A percentile compares a stretch with the other conserved stretches of the same genome.
phyloP scores from a whole-genome alignment of 805 yeast species.

The Nakazawaea peltata region DNA sequence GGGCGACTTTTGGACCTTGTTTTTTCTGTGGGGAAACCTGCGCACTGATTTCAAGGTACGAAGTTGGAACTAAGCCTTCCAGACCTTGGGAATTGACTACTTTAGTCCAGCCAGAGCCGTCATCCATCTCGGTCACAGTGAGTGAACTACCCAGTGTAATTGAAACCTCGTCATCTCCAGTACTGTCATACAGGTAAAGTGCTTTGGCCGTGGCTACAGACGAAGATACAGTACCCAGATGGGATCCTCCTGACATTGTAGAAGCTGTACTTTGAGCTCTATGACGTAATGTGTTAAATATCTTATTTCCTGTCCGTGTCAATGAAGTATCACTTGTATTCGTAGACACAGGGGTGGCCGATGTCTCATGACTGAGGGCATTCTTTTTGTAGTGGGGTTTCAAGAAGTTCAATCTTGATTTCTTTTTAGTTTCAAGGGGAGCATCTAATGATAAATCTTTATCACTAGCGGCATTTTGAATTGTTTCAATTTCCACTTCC shows the following conservation, averaged over 20 bases:
- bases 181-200: conserved; percentile 54
- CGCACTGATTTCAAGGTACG: conserved; percentile 49
- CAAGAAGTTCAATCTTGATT: conserved; percentile 40
- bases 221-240: conserved; percentile 3
- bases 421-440: conserved; percentile 46
- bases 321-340: no score
- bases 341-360: neutral
- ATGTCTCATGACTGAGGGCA: neutral
- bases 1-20: conserved; percentile 76
- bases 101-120: conserved; percentile 90
- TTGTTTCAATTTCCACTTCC: conserved; percentile 87
- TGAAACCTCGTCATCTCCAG: conserved; percentile 69
- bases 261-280: conserved; percentile 21
- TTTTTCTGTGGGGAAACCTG: conserved; percentile 22
- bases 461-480: conserved; percentile 77
- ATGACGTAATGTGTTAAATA: conserved; percentile 29
- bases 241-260: conserved; percentile 1
- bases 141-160: conserved; percentile 55
- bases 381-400: conserved; percentile 12
- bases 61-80: conserved; percentile 79
- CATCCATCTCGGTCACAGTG: conserved; percentile 56
- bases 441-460: conserved; percentile 56
- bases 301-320: conserved; percentile 23
- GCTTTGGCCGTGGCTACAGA: conserved; percentile 37
- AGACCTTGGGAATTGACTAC: conserved; percentile 37